Evolutionary conservation across 148 eudicot species (phyloP).

Genomic region (Hydrangea macrophylla): DNA sequence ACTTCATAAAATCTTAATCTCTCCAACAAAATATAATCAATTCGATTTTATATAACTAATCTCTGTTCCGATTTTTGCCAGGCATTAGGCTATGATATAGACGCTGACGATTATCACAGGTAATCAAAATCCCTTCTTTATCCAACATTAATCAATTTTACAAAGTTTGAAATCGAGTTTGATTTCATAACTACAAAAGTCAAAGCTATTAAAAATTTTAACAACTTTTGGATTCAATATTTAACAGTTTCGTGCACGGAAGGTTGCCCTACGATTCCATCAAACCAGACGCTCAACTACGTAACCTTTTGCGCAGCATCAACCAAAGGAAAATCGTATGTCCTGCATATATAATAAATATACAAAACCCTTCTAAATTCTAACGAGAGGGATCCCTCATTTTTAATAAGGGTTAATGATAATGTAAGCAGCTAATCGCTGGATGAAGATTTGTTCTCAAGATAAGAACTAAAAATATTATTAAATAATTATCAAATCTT

Average conservation of each 20-base stretch:
- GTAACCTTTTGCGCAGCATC: constrained; percentile 54
- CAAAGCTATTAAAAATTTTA: neutral
- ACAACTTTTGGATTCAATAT: neutral
- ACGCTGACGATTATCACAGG: constrained; percentile 64
- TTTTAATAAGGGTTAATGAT: no score
- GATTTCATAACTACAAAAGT: neutral
- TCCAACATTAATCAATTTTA: neutral
- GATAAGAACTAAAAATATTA: no score
- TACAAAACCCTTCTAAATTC: no score
- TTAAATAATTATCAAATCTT: no score
- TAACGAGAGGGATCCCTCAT: no score
- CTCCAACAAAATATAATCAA: neutral
- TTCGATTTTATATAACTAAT: neutral
- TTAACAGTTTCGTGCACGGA: constrained; percentile 81
- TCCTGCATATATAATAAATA: neutral
- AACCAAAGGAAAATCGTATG: constrained; percentile 78
- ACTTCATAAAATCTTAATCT: neutral
- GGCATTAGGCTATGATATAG: constrained; percentile 71
- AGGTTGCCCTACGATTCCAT: constrained; percentile 81
- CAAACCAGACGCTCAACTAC: constrained; percentile 60
- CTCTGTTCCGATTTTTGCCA: constrained; percentile 20
- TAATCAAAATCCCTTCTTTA: neutral
- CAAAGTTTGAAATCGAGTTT: neutral
- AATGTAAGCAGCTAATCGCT: no score
- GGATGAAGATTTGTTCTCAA: no score